These are phyloP conservation scores for Xylaria acuta DNA, from an alignment of 495 filamentous ascomycete genomes.

Conservation along the genomic window DNA sequence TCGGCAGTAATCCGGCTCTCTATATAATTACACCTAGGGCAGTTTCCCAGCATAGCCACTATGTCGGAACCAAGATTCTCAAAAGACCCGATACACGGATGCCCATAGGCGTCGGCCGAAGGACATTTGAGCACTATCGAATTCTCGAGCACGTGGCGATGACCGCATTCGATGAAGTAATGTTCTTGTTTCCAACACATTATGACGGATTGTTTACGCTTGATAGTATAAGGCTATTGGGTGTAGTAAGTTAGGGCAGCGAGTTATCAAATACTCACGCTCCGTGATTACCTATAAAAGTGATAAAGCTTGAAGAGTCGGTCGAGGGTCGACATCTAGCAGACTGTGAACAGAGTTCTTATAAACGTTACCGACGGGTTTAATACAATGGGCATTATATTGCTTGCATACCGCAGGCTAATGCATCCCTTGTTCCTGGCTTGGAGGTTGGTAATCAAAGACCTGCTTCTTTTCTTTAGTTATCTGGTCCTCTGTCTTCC, in stretches of 20 bases:
- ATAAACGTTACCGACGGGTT: not conserved
- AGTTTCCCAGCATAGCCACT: no score
- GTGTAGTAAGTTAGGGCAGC: not conserved
- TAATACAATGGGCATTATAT: not conserved
- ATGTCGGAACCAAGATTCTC: no score
- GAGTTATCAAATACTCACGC: not conserved
- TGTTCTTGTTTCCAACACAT: conserved; percentile 21
- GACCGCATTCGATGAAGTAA: not conserved
- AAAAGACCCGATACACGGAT: no score
- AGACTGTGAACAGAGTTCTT: not conserved
- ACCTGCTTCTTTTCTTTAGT: not conserved
- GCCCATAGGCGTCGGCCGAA: conserved; percentile 3
- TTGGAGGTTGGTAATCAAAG: not conserved
- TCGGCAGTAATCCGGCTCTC: no score
- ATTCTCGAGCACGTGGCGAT: not conserved
- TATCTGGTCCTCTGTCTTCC: not conserved
- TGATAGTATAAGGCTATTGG: not conserved
- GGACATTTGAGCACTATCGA: not conserved
- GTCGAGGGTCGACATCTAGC: not conserved
- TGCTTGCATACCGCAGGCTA: not conserved
- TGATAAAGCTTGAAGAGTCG: not conserved
- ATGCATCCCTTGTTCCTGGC: not conserved
- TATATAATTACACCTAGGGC: no score
- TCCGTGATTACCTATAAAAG: not conserved
- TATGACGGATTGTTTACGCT: not conserved